Evolutionary conservation across 176 grass and related monocot genomes (phyloP), one percentile per base, ranked within the genome.

Genomic region (Echinochloa phyllopogon): DNA sequence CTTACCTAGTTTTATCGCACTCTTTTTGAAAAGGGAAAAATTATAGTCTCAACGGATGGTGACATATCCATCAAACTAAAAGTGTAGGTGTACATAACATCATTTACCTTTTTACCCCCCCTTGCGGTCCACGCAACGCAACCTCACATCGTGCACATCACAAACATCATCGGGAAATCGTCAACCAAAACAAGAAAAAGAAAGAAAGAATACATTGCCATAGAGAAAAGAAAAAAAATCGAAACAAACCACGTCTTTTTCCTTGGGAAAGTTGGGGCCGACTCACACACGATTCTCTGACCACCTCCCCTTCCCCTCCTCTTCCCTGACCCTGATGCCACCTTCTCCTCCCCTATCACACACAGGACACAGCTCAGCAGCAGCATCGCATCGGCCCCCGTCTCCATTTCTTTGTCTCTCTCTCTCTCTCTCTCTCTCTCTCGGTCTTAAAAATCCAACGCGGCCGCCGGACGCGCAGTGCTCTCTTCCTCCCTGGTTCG

Each of bases 381-480:
- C 88, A 74, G 6, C 80, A 45, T 55, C 56, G 68, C 53, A 47
- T 76, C 61, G 42, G 12, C 11, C 44, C 75, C n/a, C 57, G 20
- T 58, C 67, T 89, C 69, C 73, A 59, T 74, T 86, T 78, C 78
- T 89, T 23, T 90, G 20, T 86, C 7, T 83, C 7, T 83, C 84
- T 82, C 83, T 82, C 77, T 63, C 45, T 82, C 83, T 82, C 77
- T 86, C 7, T 83, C 7, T 83, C 84, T 82, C 83, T 82, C 77
- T 63, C 45, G 36, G 21, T 58, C 79, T 78, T 86, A 82, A 82
- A 77, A 89, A 85, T 85, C 77, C 76, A 73, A 77, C 64, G 53
- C 77, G 72, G 82, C 87, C 83, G 18, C 56, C 87, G 83, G 48
- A 76, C 83, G 77, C 88, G 80, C 89, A 87, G 87, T 84, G 84